Evolutionary conservation across 2,329 filamentous ascomycete genomes (phyloP), one percentile per base, ranked within the genome.

Genomic region (Colletotrichum sp.): DNA sequence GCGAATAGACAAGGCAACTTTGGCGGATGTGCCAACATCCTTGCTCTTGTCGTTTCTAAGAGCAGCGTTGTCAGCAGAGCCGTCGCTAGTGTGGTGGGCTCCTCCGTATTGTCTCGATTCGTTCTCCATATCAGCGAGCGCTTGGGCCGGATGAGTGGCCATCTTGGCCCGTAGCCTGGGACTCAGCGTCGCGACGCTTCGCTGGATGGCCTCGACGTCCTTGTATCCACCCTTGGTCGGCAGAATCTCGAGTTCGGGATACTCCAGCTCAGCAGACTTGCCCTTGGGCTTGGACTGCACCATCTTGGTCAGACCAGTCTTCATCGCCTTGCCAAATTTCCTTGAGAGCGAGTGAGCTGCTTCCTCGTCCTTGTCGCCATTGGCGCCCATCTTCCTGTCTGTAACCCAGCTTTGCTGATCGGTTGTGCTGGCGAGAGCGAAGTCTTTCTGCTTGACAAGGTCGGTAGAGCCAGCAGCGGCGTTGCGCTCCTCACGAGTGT

Each of bases 201-300:
- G 73, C 71, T 82, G 81, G 8, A 84, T 76, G 34, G 82, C 82
- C 59, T 83, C 77, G 6, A 84, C 67, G 57, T 84, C 83, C 68
- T 80, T 79, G 67, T 81, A 83, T 2, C 81, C 79, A 19, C 77
- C 80, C n/a, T 79, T 78, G 57, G 79, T 81, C 8, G 83, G 82
- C 52, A 83, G 78, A 44, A 84, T 79, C 69, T 85, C 82, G 9
- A 85, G 81, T 65, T 84, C 83, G 1, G 83, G 83, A n/a, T 84
- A 84, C 63, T 84, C 83, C 9, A 84, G 72, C 71, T 79, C 44
- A 19, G 44, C 67, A 16, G 28, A 22, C 13, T 71, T 57, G 28
- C 6, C 27, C 28, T 52, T 68, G 3, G 71, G 25, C 48, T 66
- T 77, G 16, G 76, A 64, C 16, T 79, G 76, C 16, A 82, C 65